These are phyloP conservation scores for Sutorius australiensis DNA, from an alignment of 768 basidiomycete genomes.

Conservation along the genomic window DNA sequence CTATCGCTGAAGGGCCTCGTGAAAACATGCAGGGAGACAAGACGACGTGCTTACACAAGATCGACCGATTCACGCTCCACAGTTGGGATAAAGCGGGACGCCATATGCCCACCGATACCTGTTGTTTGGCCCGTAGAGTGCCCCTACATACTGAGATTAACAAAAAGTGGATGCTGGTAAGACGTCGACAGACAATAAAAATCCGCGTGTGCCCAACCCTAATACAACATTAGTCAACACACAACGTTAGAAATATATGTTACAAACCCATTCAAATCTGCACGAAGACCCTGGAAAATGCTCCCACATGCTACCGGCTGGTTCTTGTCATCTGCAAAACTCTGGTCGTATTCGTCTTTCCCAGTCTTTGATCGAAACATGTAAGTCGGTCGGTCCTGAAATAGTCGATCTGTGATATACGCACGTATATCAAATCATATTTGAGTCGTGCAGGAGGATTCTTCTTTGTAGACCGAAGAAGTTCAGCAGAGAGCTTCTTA, in stretches of 20 bases:
- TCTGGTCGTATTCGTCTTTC: constrained; percentile 76
- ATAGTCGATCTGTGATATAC: background rate
- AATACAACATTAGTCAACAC: background rate
- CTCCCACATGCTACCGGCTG: constrained; percentile 62
- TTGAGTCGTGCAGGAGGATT: constrained; percentile 73
- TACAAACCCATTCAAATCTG: constrained; percentile 76
- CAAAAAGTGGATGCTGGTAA: background rate
- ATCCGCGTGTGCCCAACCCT: constrained; percentile 12
- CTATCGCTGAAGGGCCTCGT: constrained; percentile 2
- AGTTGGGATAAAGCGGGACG: constrained; percentile 14
- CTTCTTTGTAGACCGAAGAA: constrained; percentile 93
- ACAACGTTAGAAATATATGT: background rate
- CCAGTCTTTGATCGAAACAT: constrained; percentile 52
- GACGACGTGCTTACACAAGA: constrained; percentile 6
- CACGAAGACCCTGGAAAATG: constrained; percentile 82
- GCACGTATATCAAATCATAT: constrained; percentile 75
- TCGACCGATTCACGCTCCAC: constrained; percentile 17
- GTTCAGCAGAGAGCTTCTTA: constrained; percentile 64
- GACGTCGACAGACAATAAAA: constrained; percentile 5
- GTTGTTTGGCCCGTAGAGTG: constrained; percentile 14
- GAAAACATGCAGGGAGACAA: background rate
- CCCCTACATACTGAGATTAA: constrained; percentile 1
- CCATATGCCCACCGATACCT: constrained; percentile 17
- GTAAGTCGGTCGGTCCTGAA: constrained; percentile 1
- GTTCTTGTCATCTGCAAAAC: constrained; percentile 60